Evolutionary conservation across 1,139 yeast species (phyloP).

Genomic region (Groenewaldozyma sp.): DNA sequence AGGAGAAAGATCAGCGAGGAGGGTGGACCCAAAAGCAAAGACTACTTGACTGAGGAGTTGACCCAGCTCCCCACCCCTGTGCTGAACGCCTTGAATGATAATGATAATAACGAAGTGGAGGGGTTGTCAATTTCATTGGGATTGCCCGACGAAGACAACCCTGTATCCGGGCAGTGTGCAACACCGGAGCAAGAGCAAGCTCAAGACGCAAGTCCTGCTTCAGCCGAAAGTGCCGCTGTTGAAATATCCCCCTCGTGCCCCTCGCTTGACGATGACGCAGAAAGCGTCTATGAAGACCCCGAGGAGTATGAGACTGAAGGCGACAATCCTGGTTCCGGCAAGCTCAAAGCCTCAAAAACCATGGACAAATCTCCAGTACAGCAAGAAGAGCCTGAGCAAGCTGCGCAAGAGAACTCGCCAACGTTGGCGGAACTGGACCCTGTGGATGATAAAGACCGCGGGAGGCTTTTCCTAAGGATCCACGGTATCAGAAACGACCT

Average conservation of each 20-base stretch:
- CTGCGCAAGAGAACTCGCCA: conserved; percentile 12
- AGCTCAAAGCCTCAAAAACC: background rate
- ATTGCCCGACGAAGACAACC: background rate
- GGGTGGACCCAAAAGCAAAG: conserved; percentile 9
- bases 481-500: conserved; percentile 48
- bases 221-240: background rate
- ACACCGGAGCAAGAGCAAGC: background rate
- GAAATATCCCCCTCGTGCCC: no score
- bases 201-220: background rate
- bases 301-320: background rate
- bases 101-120: conserved; percentile 12
- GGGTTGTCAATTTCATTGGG: background rate
- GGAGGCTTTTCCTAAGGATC: conserved; percentile 66
- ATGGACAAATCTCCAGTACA: conserved; percentile 12
- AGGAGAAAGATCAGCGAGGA: conserved; percentile 6
- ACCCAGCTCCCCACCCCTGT: conserved; percentile 17
- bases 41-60: conserved; percentile 17
- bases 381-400: conserved; percentile 3
- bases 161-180: background rate
- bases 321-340: background rate
- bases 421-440: conserved; percentile 21
- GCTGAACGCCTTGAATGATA: conserved; percentile 17
- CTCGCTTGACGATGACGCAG: conserved; percentile 8
- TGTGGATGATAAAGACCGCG: conserved; percentile 44
- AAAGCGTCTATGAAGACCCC: conserved; percentile 10